Base-by-base conservation (phyloP, 176 grass and related monocot genomes). In the Triticum timopheevii region DNA sequence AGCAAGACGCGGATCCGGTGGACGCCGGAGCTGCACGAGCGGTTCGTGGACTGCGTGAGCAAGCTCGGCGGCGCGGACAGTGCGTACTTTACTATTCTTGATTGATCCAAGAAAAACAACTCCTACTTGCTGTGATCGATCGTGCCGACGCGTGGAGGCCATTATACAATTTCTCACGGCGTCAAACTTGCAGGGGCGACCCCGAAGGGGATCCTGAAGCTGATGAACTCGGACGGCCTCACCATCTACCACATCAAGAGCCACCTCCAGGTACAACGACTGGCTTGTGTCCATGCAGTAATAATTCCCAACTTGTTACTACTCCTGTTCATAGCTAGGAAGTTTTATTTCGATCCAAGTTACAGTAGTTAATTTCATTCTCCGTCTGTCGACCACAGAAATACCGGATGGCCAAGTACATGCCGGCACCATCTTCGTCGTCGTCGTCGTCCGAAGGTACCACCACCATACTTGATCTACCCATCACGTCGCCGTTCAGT, bases 201-300 rank as follows among this genome's bases (percentile, higher is more conserved):
- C 28, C 93, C 93, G 0, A 98, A 98, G 86, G 93, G 95, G 61
- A 90, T 98, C 81, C 83, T 95, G 74, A 98, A 91, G 79, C 85
- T 98, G 88, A 98, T 95, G 96, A 95, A 94, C 34, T 93, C 88
- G 40, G 83, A 90, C 69, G 93, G 78, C 12, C 85, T 98, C 49
- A 98, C 96, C 6, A 98, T 98, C 80, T 95, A 90, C 83, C 96
- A 98, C 58, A 90, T 98, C 88, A 98, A 98, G 88, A 98, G 96
- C 71, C 96, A 98, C 68, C 91, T 98, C 23, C 96, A 98, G 93
- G 95, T 97, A 85, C n/a, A 50, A 6, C 5, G 15, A 49, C 10
- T 39, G 44, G 44, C 44, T 47, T 47, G 12, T 47, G 44, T 47
- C 12, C 11, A 47, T 47, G 44, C 0, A 47, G 44, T 47, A 47